Percentiles rank a stretch among this genome's conserved stretches.
phyloP scores from a whole-genome alignment of 1,284 basidiomycete genomes.

The Ceratobasidium sp. region DNA sequence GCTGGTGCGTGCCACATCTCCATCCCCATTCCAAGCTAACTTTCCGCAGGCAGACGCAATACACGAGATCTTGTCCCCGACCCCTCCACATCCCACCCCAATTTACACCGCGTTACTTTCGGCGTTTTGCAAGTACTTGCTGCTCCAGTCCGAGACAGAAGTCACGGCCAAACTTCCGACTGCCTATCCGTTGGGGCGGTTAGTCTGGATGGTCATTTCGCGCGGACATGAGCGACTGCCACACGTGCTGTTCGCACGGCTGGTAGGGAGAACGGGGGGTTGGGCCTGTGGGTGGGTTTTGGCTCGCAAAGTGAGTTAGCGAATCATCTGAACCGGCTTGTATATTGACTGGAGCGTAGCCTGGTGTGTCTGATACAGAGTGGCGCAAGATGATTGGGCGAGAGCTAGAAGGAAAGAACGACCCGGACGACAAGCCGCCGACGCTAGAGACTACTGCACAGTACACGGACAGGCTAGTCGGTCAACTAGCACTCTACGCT shows the following conservation, averaged over 20 bases:
- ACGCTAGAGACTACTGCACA: conserved; percentile 67
- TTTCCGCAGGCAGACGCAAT: conserved; percentile 70
- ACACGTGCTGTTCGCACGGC: conserved; percentile 83
- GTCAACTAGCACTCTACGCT: conserved; percentile 90
- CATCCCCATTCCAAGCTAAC: conserved; percentile 3
- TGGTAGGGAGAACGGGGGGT: conserved; percentile 81
- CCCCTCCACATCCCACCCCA: conserved; percentile 55
- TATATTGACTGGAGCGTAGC: conserved; percentile 44
- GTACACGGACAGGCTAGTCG: conserved; percentile 79
- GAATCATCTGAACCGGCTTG: no score
- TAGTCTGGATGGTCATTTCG: conserved; percentile 74
- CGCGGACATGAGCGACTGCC: conserved; percentile 68
- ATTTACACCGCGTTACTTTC: conserved; percentile 84
- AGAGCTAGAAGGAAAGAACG: conserved; percentile 57
- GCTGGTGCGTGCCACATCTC: conserved; percentile 66
- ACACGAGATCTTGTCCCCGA: conserved; percentile 61
- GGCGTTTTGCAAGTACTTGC: conserved; percentile 86
- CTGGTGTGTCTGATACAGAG: conserved; percentile 61
- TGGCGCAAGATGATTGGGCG: conserved; percentile 76
- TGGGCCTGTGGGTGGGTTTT: conserved; percentile 59
- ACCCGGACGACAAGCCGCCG: conserved; percentile 50
- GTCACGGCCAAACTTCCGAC: conserved; percentile 89
- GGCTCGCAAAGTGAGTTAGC: conserved; percentile 38
- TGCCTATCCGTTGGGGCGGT: conserved; percentile 83
- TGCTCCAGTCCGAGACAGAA: conserved; percentile 94